These are phyloP conservation scores for Fusarium cicatricum DNA, from an alignment of 2,329 filamentous ascomycete genomes.

Conservation along the genomic window DNA sequence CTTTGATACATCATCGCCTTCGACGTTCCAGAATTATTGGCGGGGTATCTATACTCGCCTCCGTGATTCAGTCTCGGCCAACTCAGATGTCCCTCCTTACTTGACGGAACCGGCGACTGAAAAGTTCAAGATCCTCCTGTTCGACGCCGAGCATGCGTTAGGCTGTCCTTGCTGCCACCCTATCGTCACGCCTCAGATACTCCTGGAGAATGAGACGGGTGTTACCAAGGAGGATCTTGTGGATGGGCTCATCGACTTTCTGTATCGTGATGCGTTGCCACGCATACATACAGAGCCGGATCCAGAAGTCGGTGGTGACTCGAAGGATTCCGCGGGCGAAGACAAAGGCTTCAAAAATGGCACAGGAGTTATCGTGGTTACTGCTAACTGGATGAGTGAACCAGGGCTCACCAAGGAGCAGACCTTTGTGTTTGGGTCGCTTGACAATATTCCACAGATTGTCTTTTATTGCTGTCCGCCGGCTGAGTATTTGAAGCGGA, in stretches of 20 bases:
- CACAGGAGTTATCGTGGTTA: not conserved
- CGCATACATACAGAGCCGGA: not conserved
- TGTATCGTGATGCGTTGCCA: too few species aligned
- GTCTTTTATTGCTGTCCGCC: slow-evolving; percentile 10
- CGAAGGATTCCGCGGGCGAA: not conserved
- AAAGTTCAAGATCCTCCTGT: slow-evolving; percentile 6
- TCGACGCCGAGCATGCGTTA: too few species aligned
- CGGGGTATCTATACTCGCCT: slow-evolving; percentile 2
- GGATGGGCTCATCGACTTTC: not conserved
- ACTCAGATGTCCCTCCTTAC: slow-evolving; percentile 2
- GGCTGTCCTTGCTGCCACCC: too few species aligned
- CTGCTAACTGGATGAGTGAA: slow-evolving; percentile 5
- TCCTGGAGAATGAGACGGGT: too few species aligned
- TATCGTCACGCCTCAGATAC: too few species aligned
- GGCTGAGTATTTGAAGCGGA: not conserved
- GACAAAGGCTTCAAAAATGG: not conserved
- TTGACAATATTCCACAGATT: not conserved
- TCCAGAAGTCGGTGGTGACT: not conserved
- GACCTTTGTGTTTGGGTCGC: not conserved
- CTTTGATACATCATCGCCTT: not conserved
- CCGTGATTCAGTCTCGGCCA: not conserved
- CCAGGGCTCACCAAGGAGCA: not conserved
- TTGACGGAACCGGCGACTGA: slow-evolving; percentile 5
- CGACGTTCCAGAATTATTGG: slow-evolving; percentile 13
- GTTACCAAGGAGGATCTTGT: too few species aligned